Evolutionary conservation across 2,329 filamentous ascomycete genomes (phyloP).

Genomic region (Tolypocladium pustulatum): DNA sequence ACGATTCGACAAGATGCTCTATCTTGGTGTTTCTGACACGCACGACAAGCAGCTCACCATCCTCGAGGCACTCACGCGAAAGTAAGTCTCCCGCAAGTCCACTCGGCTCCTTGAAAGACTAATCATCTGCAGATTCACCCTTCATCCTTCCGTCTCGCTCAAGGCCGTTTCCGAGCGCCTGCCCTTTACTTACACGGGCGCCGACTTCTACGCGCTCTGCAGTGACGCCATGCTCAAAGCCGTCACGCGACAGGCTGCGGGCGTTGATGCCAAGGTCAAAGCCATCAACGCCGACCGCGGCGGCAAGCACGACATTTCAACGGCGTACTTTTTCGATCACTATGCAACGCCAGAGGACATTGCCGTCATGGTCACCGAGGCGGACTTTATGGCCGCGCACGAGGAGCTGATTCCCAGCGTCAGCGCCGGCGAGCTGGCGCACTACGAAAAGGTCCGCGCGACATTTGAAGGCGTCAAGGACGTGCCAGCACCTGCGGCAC

Average conservation of each 20-base stretch:
- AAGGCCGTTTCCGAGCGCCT: constrained; percentile 61
- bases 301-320: constrained; percentile 48
- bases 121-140: constrained; percentile 55
- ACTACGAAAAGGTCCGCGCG: constrained; percentile 77
- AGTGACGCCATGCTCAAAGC: constrained; percentile 99
- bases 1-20: constrained; percentile 97
- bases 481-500: neutral
- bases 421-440: constrained; percentile 79
- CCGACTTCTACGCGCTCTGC: constrained; percentile 93
- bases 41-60: constrained; percentile 95
- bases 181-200: constrained; percentile 94
- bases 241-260: constrained; percentile 77
- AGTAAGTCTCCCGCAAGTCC: constrained; percentile 54
- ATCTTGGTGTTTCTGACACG: constrained; percentile 90
- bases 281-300: constrained; percentile 46
- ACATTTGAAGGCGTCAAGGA: constrained; percentile 60
- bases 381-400: constrained; percentile 76
- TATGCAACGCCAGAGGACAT: constrained; percentile 73
- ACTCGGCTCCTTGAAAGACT: neutral
- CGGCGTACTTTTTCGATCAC: constrained; percentile 95
- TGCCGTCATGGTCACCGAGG: constrained; percentile 76
- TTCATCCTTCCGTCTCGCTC: constrained; percentile 71
- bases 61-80: constrained; percentile 84
- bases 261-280: constrained; percentile 75
- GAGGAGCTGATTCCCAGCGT: constrained; percentile 86